Base-by-base conservation (phyloP, 345 rosid species). In the Acer negundo region DNA sequence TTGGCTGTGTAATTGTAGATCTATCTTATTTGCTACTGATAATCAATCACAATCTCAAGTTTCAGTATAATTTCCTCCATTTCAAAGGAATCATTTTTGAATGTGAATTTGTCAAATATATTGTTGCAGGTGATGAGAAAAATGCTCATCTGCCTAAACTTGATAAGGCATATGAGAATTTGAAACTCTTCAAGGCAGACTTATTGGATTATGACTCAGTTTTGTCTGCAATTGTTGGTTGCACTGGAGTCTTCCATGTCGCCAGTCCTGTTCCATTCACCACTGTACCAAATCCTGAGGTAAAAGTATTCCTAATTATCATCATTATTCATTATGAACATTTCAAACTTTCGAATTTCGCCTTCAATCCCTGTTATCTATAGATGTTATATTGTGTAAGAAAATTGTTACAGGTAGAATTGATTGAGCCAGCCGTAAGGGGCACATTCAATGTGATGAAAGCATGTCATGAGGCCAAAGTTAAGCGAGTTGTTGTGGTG, bases 381-480 rank as follows among this genome's bases (percentile, higher is more conserved):
- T 35, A 35, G 38, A 35, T 35, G 38, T 35, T 35, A 35, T 35
- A 35, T 4, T 4, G 38, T 35, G 38, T 4, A 35, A 35, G 38
- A 35, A 35, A 35, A 35, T 19, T 71, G 26, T 4, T 69, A 73
- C 62, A 91, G 96, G 86, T 79, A 10, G 88, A 91, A 74, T 6
- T 93, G 80, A 22, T 93, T 17, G 89, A 87, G 75, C 96, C 93
- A 0, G 92, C 92, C 69, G 91, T 90, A 24, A 88, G 86, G 67
- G 94, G 93, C 40, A 93, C 96, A 2, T 77, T 82, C 28, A 90
- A 91, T 81, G 94, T 93, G 77, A 90, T 93, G 0, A 80, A 80
- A 76, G 93, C 94, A 31, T 87, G 94, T 19, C 20, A 70, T n/a
- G 91, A 87, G 79, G 89, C 84, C 0, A 87, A 87, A 72, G 88